Percentiles rank a stretch among this genome's conserved stretches.
Evolutionary conservation across 2,329 filamentous ascomycete species (phyloP).

Genomic region (Exutisphaerella laricina): DNA sequence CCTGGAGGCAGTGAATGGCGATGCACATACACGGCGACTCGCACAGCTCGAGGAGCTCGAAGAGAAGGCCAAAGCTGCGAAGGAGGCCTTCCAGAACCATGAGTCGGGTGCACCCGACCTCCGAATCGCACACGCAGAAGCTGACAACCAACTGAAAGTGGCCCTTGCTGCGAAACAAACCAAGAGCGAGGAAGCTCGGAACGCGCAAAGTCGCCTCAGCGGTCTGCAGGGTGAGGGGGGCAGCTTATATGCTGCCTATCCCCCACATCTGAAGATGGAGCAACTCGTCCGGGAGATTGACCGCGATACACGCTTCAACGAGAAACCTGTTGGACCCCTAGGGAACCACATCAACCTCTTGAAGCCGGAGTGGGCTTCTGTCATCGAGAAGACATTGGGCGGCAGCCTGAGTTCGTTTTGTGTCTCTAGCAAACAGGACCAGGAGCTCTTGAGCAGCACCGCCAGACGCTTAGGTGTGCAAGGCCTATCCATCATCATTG

Average conservation of each 20-base stretch:
- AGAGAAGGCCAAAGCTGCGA: constrained; percentile 13
- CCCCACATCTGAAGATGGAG: constrained; percentile 55
- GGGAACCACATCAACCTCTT: constrained; percentile 70
- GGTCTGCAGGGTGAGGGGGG: constrained; percentile 54
- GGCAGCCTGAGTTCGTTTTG: constrained; percentile 67
- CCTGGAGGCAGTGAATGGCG: constrained; percentile 60
- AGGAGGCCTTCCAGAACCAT: constrained; percentile 38
- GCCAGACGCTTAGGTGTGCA: constrained; percentile 56
- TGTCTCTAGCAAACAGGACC: constrained; percentile 71
- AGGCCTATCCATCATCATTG: constrained; percentile 56
- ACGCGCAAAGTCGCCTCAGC: constrained; percentile 48
- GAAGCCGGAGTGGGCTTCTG: constrained; percentile 74
- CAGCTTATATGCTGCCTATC: constrained; percentile 59
- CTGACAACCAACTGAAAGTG: constrained; percentile 30
- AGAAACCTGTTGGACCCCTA: constrained; percentile 75
- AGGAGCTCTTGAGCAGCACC: constrained; percentile 59
- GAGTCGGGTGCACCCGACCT: constrained; percentile 33
- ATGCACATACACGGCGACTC: constrained; percentile 56
- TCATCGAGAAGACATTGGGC: constrained; percentile 76
- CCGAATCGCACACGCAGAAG: constrained; percentile 26
- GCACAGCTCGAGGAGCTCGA: constrained; percentile 27
- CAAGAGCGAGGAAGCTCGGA: constrained; percentile 26
- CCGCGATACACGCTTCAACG: constrained; percentile 61
- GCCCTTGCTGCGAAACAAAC: constrained; percentile 33
- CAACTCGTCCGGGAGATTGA: constrained; percentile 63